Base-by-base conservation (phyloP, 257 asterid genomes). In the Lavandula angustifolia region DNA sequence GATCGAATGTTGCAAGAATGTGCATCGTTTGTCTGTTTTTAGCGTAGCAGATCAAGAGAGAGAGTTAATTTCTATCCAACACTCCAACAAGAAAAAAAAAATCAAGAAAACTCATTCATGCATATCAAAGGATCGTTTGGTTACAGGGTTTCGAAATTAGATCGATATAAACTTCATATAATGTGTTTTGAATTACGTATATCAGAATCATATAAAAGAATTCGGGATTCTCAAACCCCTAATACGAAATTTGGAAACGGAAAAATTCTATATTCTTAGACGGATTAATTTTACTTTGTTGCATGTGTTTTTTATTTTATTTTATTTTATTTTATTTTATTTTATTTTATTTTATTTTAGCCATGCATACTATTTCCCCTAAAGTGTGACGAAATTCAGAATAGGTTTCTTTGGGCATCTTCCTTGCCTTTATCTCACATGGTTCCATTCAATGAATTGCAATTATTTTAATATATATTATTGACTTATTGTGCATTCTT, bases 331-430 rank as follows among this genome's bases (percentile, higher is more conserved):
- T 53, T 62, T 67, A 65, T 76, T 59, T 70, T 61, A 54, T 22
- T 22, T 22, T 22, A 22, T 22, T 22, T 22, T 22, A 22, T 69
- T 53, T 62, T 67, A 65, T 76, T 59, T 70, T 61, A 54, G 44
- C 71, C 70, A 52, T 68, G 75, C 80, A 70, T 54, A 67, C 48
- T 14, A 27, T 16, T 35, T 35, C 29, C 52, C 71, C 42, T 40
- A 60, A 69, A 73, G 56, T 63, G 46, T 72, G 81, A 76, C 54
- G 71, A 38, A 68, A 73, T 71, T 69, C 61, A 61, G 64, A 76
- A 75, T 70, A 65, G 64, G 17, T 38, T 69, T 61, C n/a, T n/a
- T 22, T 22, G n/a, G 52, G 67, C 65, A 59, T 58, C 72, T 68
- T 57, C 12, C 40, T 11, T 46, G 50, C 64, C 32, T 10, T 57